Evolutionary conservation across 257 asterid genomes (phyloP).

Genomic region (Craterostigma plantagineum): DNA sequence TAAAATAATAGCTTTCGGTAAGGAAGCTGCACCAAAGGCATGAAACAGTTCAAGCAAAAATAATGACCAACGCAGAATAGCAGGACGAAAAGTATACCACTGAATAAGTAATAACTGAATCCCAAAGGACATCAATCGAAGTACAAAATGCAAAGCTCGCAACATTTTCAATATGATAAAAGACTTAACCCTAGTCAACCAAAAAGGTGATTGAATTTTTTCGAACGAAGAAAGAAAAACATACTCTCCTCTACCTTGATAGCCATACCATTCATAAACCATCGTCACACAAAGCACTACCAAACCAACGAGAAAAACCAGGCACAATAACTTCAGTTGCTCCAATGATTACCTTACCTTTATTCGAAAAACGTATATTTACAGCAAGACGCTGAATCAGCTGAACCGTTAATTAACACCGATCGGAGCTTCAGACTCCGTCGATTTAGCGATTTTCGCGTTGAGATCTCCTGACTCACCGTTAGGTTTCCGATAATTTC

Average conservation of each 20-base stretch:
- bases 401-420: background rate
- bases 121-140: too few species aligned
- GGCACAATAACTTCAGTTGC: slow-evolving; percentile 6
- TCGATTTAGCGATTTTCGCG: slow-evolving; percentile 12
- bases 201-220: too few species aligned
- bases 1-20: background rate
- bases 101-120: too few species aligned
- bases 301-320: too few species aligned
- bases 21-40: slow-evolving; percentile 11
- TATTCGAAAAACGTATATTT: too few species aligned
- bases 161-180: too few species aligned
- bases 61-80: background rate
- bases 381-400: background rate
- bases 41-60: background rate
- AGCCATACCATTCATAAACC: background rate
- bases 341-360: too few species aligned
- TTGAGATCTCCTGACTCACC: slow-evolving; percentile 13
- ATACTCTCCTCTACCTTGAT: too few species aligned
- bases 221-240: too few species aligned
- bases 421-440: slow-evolving; percentile 6
- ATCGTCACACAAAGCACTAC: background rate
- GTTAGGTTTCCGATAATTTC: background rate
- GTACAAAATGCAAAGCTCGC: too few species aligned
- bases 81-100: too few species aligned
- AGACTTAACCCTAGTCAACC: too few species aligned